Conservation (phyloP, 2,329 filamentous ascomycete genomes). For the Mariannaea elegans region DNA sequence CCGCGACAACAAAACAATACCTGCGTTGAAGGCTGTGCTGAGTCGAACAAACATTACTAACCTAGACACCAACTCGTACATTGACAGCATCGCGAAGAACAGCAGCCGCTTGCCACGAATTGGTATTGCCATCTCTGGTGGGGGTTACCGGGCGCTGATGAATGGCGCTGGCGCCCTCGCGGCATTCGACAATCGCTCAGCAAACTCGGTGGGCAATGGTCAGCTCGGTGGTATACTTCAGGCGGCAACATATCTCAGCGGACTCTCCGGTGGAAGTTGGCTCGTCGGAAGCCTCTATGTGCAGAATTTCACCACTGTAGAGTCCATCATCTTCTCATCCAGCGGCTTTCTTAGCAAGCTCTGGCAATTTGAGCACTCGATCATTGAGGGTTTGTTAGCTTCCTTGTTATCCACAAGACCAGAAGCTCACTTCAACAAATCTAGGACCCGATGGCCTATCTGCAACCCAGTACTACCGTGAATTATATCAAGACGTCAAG, state of each 20-base stretch:
- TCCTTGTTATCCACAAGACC: neutral
- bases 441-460: constrained; percentile 25
- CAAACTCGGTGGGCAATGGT: constrained; percentile 59
- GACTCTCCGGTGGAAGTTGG: constrained; percentile 80
- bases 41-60: constrained; percentile 71
- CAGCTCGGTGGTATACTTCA: constrained; percentile 77
- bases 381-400: constrained; percentile 41
- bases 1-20: constrained; percentile 73
- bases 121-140: constrained; percentile 78
- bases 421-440: neutral
- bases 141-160: constrained; percentile 80
- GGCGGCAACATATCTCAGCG: constrained; percentile 77
- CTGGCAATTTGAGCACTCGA: constrained; percentile 30
- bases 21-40: constrained; percentile 76
- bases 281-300: constrained; percentile 76
- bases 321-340: constrained; percentile 40
- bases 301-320: constrained; percentile 79
- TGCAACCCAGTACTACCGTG: constrained; percentile 63
- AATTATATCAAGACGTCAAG: constrained; percentile 65
- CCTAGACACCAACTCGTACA: constrained; percentile 75
- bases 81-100: constrained; percentile 72
- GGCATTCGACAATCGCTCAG: constrained; percentile 76
- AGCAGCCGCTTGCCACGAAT: constrained; percentile 64
- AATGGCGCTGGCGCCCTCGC: constrained; percentile 79
- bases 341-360: constrained; percentile 26